Evolutionary conservation across 2,329 filamentous ascomycete species (phyloP).

Genomic region (Aspergillus hortae): DNA sequence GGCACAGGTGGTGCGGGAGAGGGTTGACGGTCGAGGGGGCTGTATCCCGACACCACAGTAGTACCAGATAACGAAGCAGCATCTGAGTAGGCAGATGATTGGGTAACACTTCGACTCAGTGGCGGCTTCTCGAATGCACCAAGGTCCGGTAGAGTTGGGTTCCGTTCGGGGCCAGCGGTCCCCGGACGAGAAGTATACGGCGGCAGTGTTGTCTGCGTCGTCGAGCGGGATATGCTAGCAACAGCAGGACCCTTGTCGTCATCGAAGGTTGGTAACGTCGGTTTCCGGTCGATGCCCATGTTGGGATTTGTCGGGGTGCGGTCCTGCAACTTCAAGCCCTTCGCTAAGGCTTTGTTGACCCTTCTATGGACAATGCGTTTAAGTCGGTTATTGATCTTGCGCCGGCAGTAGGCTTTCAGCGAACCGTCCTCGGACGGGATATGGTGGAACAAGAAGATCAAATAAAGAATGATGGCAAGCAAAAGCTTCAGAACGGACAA

Average conservation of each 20-base stretch:
- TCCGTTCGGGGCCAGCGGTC: conserved; percentile 43
- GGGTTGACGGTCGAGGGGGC: conserved; percentile 29
- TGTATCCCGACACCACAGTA: conserved; percentile 31
- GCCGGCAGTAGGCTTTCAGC: conserved; percentile 79
- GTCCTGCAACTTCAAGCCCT: conserved; percentile 61
- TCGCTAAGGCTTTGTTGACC: conserved; percentile 82
- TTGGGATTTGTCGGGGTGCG: conserved; percentile 46
- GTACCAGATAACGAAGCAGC: conserved; percentile 45
- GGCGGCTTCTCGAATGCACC: conserved; percentile 35
- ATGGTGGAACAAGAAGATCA: conserved; percentile 89
- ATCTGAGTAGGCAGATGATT: conserved; percentile 50
- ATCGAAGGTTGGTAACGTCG: conserved; percentile 63
- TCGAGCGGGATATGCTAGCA: conserved; percentile 35
- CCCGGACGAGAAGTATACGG: conserved; percentile 59
- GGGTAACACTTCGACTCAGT: conserved; percentile 43
- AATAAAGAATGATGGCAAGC: conserved; percentile 72
- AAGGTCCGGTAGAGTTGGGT: conserved; percentile 41
- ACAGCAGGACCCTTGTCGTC: conserved; percentile 34
- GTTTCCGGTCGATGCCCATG: conserved; percentile 30
- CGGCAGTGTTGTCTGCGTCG: conserved; percentile 61
- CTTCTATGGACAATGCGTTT: conserved; percentile 80
- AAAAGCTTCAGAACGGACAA: conserved; percentile 72
- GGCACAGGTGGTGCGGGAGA: conserved; percentile 30
- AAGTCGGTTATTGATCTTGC: conserved; percentile 84
- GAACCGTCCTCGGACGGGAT: conserved; percentile 79